Conservation (phyloP, 345 rosid genomes). For the Euclidium syriacum region DNA sequence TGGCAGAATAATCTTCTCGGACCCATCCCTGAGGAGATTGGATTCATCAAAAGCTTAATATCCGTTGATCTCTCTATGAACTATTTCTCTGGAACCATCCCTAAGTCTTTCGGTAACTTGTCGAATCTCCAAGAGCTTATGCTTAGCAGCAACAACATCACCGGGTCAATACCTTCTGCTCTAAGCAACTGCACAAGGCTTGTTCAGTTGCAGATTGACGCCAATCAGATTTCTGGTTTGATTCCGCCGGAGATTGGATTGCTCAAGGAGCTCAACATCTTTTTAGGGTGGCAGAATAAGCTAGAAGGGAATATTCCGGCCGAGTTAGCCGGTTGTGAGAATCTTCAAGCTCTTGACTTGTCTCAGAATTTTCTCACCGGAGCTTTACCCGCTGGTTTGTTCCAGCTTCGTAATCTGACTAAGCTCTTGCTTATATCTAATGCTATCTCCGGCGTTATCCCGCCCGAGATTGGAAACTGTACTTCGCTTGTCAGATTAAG, state of each 20-base stretch:
- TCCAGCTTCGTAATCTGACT: conserved; percentile 65
- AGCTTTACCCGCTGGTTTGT: conserved; percentile 53
- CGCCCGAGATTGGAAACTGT: conserved; percentile 65
- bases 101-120: conserved; percentile 57
- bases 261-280: conserved; percentile 54
- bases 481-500: conserved; percentile 54
- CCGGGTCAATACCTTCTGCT: conserved; percentile 70
- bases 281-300: conserved; percentile 81
- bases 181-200: conserved; percentile 58
- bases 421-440: conserved; percentile 75
- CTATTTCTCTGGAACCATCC: conserved; percentile 66
- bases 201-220: conserved; percentile 69
- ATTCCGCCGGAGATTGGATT: conserved; percentile 69
- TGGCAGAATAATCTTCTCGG: conserved; percentile 77
- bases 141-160: conserved; percentile 78
- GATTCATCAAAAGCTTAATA: conserved; percentile 57
- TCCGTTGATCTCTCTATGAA: conserved; percentile 77
- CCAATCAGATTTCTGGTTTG: conserved; percentile 63
- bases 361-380: conserved; percentile 72
- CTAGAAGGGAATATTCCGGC: conserved; percentile 70
- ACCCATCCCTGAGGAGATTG: conserved; percentile 65
- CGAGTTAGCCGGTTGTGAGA: conserved; percentile 50
- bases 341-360: conserved; percentile 63
- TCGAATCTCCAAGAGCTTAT: conserved; percentile 66
- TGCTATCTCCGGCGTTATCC: conserved; percentile 62